Percentiles rank a stretch among this genome's conserved stretches.
Evolutionary conservation across 2,329 filamentous ascomycete species (phyloP).

Genomic region (Botrytis paeoniae): DNA sequence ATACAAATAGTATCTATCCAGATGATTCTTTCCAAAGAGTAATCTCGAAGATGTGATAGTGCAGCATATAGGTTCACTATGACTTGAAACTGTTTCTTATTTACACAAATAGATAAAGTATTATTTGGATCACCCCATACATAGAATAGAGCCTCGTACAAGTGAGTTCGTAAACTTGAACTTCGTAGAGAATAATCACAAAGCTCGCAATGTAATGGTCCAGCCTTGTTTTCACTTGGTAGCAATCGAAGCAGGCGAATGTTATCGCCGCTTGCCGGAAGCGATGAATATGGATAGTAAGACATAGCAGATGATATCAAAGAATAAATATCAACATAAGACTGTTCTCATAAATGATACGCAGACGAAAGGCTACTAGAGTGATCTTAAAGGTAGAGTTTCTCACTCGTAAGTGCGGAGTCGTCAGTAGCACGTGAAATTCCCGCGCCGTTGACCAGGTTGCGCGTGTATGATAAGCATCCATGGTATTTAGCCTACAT

Average conservation of each 20-base stretch:
- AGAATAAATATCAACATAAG: neutral
- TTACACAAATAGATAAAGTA: neutral
- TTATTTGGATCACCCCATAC: neutral
- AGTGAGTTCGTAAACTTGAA: too few relatives aligned
- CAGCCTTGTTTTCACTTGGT: neutral
- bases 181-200: neutral
- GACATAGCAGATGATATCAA: neutral
- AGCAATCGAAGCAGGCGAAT: neutral
- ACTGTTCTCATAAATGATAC: accelerated
- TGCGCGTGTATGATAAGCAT: too few relatives aligned
- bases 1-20: neutral
- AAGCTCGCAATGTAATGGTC: neutral
- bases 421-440: neutral
- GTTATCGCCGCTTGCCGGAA: neutral
- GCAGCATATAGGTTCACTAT: neutral
- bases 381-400: neutral
- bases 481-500: too few relatives aligned
- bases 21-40: neutral
- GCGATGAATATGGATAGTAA: neutral
- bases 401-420: neutral
- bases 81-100: accelerated
- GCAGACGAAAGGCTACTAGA: neutral
- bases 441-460: neutral
- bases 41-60: neutral
- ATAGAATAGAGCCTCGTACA: neutral